These are phyloP conservation scores for Marchantia paleacea DNA, from an alignment of 225 moss, liverwort and hornwort species.

Conservation along the genomic window DNA sequence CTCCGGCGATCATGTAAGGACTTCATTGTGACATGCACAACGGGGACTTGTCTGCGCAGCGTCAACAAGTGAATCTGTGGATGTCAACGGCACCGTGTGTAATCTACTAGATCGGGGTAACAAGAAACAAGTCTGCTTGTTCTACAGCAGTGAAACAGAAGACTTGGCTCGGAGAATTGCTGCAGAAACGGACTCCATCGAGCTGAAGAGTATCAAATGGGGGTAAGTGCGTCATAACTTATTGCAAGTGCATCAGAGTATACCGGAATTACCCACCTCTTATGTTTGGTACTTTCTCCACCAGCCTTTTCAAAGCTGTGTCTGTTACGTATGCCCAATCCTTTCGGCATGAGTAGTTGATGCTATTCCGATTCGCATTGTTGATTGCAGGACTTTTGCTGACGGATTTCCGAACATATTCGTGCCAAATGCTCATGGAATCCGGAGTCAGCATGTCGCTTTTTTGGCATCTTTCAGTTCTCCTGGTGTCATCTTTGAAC, in stretches of 20 bases:
- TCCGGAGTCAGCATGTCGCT: conserved; percentile 95
- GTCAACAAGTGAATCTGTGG: conserved; percentile 42
- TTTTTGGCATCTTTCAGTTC: conserved; percentile 93
- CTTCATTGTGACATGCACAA: background rate
- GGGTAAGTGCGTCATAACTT: conserved; percentile 34
- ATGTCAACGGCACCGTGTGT: conserved; percentile 34
- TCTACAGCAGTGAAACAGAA: conserved; percentile 90
- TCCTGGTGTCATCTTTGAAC: conserved; percentile 88
- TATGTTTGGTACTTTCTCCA: background rate
- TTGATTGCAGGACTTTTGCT: conserved; percentile 72
- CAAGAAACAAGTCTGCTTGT: conserved; percentile 64
- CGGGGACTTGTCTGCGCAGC: conserved; percentile 22
- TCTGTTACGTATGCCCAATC: background rate
- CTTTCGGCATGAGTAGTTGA: background rate
- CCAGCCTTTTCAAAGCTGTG: background rate
- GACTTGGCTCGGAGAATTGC: conserved; percentile 93
- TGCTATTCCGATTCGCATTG: background rate
- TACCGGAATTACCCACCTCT: background rate
- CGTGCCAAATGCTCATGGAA: conserved; percentile 94
- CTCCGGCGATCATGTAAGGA: background rate
- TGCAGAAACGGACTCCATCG: conserved; percentile 83
- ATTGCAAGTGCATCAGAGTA: background rate
- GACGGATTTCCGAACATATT: conserved; percentile 97
- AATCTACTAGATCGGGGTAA: conserved; percentile 39
- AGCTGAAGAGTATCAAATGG: conserved; percentile 83